Conservation (phyloP, 768 basidiomycete genomes). For the Hebeloma cylindrosporum region DNA sequence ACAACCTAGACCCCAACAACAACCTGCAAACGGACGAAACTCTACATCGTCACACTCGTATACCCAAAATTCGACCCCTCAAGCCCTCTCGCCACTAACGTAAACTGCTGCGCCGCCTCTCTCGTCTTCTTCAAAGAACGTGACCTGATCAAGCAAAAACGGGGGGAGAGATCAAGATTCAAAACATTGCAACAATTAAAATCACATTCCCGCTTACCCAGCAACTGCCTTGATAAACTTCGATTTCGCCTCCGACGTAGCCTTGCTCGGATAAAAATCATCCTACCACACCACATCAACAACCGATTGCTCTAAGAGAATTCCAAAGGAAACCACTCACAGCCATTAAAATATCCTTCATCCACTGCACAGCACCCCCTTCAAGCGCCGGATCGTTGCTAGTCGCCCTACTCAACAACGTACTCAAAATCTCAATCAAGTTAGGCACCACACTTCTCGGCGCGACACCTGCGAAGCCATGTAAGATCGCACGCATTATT, state of each 20-base stretch:
- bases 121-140: conserved; percentile 71
- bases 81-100: conserved; percentile 78
- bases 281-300: conserved; percentile 40
- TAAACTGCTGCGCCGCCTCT: conserved; percentile 87
- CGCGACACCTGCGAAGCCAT: conserved; percentile 81
- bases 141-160: conserved; percentile 42
- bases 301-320: background rate
- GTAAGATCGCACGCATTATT: conserved; percentile 72
- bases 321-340: conserved; percentile 40
- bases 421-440: conserved; percentile 78
- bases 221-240: conserved; percentile 72
- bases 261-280: conserved; percentile 73
- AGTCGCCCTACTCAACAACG: conserved; percentile 53
- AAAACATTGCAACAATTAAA: background rate
- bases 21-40: too few relatives aligned
- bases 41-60: conserved; percentile 59
- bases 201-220: conserved; percentile 55
- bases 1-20: too few relatives aligned
- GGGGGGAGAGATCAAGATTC: background rate
- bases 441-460: conserved; percentile 84
- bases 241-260: conserved; percentile 72
- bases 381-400: conserved; percentile 30
- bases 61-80: conserved; percentile 88
- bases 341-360: conserved; percentile 66
- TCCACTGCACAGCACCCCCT: conserved; percentile 58